Evolutionary conservation across 2,329 filamentous ascomycete genomes (phyloP).

Genomic region (Sporothrix phasma): DNA sequence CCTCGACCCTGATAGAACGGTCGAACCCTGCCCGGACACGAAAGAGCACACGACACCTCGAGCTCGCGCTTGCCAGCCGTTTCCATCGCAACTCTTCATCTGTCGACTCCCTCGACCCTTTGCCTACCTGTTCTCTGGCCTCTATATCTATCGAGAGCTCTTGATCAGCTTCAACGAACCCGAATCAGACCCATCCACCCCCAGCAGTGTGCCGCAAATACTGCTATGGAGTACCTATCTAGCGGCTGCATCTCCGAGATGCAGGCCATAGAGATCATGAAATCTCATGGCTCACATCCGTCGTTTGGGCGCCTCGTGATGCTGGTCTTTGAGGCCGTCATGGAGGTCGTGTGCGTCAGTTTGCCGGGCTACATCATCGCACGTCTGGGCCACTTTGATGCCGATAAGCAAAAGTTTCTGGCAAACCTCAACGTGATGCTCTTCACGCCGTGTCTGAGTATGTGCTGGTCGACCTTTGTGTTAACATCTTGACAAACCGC

Average conservation of each 20-base stretch:
- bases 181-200: not conserved
- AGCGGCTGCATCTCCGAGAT: conserved; percentile 11
- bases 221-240: conserved; percentile 5
- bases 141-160: not conserved
- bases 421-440: conserved; percentile 93
- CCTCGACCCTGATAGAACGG: not conserved
- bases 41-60: not conserved
- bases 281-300: conserved; percentile 47
- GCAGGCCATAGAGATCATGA: conserved; percentile 30
- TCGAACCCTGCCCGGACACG: not conserved
- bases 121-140: not conserved
- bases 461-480: conserved; percentile 24
- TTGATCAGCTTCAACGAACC: not conserved
- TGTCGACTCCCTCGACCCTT: not conserved
- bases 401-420: conserved; percentile 90
- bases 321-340: conserved; percentile 86
- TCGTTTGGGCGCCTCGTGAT: conserved; percentile 60
- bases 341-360: conserved; percentile 92
- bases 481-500: not conserved
- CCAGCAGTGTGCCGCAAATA: not conserved
- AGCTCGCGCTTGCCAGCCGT: not conserved
- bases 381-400: conserved; percentile 82
- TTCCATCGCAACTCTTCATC: not conserved
- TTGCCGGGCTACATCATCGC: conserved; percentile 91
- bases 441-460: conserved; percentile 94